Evolutionary conservation across 257 asterid genomes (phyloP).

Genomic region (Jaltomata sinuosa): DNA sequence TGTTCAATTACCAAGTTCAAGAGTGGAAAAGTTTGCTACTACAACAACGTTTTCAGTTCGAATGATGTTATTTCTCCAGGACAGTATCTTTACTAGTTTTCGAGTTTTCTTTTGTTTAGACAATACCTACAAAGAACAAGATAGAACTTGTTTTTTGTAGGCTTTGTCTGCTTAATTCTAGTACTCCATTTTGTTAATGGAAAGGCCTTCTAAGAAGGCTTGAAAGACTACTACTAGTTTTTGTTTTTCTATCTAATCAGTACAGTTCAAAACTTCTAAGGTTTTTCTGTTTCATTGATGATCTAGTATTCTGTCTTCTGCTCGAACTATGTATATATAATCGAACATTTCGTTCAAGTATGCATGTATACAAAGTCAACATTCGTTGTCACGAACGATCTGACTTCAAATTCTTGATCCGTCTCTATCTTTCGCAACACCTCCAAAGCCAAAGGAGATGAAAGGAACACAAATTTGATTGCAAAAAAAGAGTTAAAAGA

Average conservation of each 20-base stretch:
- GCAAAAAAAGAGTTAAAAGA: background rate
- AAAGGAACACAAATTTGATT: background rate
- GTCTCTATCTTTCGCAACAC: background rate
- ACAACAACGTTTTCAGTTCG: background rate
- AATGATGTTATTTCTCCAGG: background rate
- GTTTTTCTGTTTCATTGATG: background rate
- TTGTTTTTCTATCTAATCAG: background rate
- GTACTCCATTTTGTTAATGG: background rate
- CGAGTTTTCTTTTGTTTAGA: conserved; percentile 1
- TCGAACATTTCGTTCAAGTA: background rate
- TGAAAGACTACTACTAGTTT: background rate
- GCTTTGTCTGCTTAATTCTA: conserved; percentile 1
- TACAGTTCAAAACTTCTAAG: background rate
- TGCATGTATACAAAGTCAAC: background rate
- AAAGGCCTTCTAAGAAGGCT: conserved; percentile 10
- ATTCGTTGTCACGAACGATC: background rate
- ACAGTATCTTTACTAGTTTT: background rate
- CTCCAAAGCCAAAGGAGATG: background rate
- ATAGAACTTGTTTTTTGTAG: conserved; percentile 9
- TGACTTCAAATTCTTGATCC: background rate
- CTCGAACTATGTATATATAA: background rate
- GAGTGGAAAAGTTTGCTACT: background rate
- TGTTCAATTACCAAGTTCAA: background rate
- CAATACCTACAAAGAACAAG: conserved; percentile 14
- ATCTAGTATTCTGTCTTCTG: background rate